These are phyloP conservation scores for Malassezia japonica DNA, from an alignment of 1,284 basidiomycete genomes.

Conservation along the genomic window DNA sequence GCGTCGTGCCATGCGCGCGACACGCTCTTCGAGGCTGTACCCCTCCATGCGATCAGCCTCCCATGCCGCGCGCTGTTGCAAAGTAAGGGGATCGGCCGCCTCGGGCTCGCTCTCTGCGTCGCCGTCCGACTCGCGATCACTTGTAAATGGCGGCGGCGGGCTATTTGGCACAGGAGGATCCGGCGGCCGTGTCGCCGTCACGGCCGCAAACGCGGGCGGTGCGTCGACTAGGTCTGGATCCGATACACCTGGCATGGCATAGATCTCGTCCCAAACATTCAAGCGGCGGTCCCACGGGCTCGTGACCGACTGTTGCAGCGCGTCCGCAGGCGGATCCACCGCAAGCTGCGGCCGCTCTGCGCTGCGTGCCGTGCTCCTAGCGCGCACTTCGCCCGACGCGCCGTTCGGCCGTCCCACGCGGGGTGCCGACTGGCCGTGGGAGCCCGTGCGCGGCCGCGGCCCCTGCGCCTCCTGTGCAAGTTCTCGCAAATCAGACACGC, in stretches of 20 bases:
- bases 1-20: conserved; percentile 12
- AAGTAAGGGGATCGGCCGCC: neutral
- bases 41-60: conserved; percentile 16
- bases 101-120: neutral
- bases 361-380: no score
- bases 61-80: conserved; percentile 17
- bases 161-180: conserved; percentile 19
- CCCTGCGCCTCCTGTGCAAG: neutral
- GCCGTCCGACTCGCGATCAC: conserved; percentile 12
- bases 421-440: no score
- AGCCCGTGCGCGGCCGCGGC: neutral
- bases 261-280: conserved; percentile 15
- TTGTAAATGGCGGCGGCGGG: conserved; percentile 33
- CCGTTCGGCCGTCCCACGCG: neutral
- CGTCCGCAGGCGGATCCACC: no score
- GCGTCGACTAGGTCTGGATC: conserved; percentile 3
- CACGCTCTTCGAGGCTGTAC: conserved; percentile 13
- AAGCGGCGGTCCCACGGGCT: conserved; percentile 1
- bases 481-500: neutral
- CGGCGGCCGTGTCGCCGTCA: neutral
- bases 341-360: no score
- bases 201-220: conserved; percentile 6
- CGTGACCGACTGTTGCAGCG: no score
- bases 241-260: neutral
- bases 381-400: neutral